A percentile compares a stretch with the other conserved stretches of the same genome.
phyloP scores from a whole-genome alignment of 371 early-diverging fungal genomes.

The Phascolomyces articulosus region DNA sequence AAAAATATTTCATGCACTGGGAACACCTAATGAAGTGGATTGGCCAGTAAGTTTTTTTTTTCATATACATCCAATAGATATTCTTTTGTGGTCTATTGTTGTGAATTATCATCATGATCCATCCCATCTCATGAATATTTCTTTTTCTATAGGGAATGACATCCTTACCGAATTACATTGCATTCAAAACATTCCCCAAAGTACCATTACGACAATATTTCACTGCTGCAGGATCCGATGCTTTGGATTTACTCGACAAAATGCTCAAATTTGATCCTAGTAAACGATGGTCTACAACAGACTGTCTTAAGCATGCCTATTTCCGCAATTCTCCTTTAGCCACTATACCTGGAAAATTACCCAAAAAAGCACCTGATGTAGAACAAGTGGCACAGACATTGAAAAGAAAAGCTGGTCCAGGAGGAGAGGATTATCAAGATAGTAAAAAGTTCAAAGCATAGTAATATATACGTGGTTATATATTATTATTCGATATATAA shows the following conservation, averaged over 20 bases:
- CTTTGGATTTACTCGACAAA: conserved; percentile 88
- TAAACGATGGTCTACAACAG: conserved; percentile 79
- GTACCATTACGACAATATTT: conserved; percentile 83
- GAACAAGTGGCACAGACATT: conserved; percentile 30
- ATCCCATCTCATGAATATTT: too few relatives aligned
- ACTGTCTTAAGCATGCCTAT: conserved; percentile 90
- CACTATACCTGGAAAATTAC: conserved; percentile 83
- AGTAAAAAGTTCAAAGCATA: neutral
- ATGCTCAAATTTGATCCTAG: conserved; percentile 94
- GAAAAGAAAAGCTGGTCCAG: conserved; percentile 22
- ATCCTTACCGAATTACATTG: conserved; percentile 75
- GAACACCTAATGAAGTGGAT: conserved; percentile 95
- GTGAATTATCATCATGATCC: too few relatives aligned
- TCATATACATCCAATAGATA: neutral
- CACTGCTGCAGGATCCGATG: conserved; percentile 92
- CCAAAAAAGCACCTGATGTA: conserved; percentile 48
- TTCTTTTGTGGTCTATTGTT: too few relatives aligned
- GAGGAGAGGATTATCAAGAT: conserved; percentile 15
- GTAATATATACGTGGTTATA: neutral
- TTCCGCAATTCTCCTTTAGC: conserved; percentile 90
- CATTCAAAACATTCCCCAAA: conserved; percentile 66
- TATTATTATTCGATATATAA: too few relatives aligned
- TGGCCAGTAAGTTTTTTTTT: conserved; percentile 81
- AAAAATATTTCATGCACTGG: conserved; percentile 93
- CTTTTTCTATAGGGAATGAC: conserved; percentile 62